These are phyloP conservation scores for Mesotaenium endlicherianum DNA, from an alignment of 139 green algal genomes.

Conservation along the genomic window DNA sequence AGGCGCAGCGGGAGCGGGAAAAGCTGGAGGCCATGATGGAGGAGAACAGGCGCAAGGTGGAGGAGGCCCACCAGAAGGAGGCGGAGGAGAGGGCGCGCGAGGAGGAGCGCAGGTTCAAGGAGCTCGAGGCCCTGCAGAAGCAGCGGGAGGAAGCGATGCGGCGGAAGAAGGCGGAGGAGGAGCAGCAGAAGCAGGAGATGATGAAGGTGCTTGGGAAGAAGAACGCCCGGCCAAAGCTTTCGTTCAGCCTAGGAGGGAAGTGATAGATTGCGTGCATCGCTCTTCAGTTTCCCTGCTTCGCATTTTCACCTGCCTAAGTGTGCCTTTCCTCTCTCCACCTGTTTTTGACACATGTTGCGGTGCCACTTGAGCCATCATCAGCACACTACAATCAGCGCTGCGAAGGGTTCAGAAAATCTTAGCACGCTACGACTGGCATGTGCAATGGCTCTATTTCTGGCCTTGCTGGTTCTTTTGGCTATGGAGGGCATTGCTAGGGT, in stretches of 20 bases:
- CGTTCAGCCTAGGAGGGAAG: slow-evolving; percentile 39
- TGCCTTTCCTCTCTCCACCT: too few species aligned
- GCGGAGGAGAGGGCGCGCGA: slow-evolving; percentile 44
- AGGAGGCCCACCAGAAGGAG: slow-evolving; percentile 29
- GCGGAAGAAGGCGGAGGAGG: slow-evolving; percentile 39
- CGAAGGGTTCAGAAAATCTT: too few species aligned
- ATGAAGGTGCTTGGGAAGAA: slow-evolving; percentile 53
- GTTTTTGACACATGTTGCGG: too few species aligned
- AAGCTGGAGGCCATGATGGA: slow-evolving; percentile 46
- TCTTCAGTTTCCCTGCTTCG: too few species aligned
- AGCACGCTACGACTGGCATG: too few species aligned
- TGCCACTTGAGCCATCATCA: too few species aligned
- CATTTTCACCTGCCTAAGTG: too few species aligned
- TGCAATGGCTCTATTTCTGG: too few species aligned
- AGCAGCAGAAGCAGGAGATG: slow-evolving; percentile 35
- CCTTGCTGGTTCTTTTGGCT: too few species aligned
- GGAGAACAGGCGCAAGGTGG: slow-evolving; percentile 46
- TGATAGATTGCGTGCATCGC: too few species aligned
- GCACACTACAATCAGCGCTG: too few species aligned
- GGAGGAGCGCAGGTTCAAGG: slow-evolving; percentile 41
- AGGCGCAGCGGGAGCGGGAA: slow-evolving; percentile 24
- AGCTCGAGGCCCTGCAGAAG: slow-evolving; percentile 45
- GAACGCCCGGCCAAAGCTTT: slow-evolving; percentile 49
- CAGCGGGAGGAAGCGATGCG: slow-evolving; percentile 34
- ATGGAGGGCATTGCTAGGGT: too few species aligned